Evolutionary conservation across 2,329 filamentous ascomycete genomes (phyloP).

Genomic region (Calonectria pauciramosa): DNA sequence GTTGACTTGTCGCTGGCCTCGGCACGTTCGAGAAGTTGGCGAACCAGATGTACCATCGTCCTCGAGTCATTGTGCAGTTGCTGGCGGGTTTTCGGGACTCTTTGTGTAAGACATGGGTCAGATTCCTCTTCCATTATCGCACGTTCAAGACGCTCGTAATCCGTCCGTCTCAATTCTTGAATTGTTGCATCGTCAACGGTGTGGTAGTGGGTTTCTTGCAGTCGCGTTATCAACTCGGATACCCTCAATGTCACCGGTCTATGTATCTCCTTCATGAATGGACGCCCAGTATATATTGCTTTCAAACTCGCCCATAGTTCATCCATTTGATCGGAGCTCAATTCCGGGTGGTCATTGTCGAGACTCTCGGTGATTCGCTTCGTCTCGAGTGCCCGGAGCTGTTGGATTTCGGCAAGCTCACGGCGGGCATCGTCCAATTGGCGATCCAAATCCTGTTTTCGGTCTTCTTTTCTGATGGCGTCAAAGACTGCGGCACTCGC

Average conservation of each 20-base stretch:
- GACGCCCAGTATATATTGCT: constrained; percentile 47
- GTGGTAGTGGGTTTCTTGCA: constrained; percentile 48
- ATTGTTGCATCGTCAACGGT: constrained; percentile 41
- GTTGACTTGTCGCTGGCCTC: constrained; percentile 38
- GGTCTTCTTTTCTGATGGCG: constrained; percentile 68
- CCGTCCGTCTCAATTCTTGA: constrained; percentile 34
- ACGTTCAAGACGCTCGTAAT: constrained; percentile 50
- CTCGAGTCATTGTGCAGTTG: constrained; percentile 47
- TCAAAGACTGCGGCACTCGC: constrained; percentile 76
- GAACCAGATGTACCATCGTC: constrained; percentile 46
- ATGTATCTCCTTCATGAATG: constrained; percentile 54
- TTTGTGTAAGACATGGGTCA: constrained; percentile 33
- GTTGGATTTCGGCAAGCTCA: constrained; percentile 57
- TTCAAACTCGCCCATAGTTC: constrained; percentile 50
- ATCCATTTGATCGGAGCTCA: constrained; percentile 49
- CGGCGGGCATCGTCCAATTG: constrained; percentile 69
- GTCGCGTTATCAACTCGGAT: constrained; percentile 44
- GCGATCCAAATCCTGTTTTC: constrained; percentile 71
- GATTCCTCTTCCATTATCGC: constrained; percentile 47
- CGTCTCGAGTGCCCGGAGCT: constrained; percentile 47
- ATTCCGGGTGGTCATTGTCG: constrained; percentile 24
- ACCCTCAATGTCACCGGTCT: constrained; percentile 46
- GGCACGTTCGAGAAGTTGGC: constrained; percentile 48
- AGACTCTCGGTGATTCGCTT: constrained; percentile 29
- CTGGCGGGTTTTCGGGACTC: constrained; percentile 39